A percentile compares a stretch with the other conserved stretches of the same genome.
phyloP scores from a whole-genome alignment of 2,329 filamentous ascomycete species.

The Botryotinia globosa region DNA sequence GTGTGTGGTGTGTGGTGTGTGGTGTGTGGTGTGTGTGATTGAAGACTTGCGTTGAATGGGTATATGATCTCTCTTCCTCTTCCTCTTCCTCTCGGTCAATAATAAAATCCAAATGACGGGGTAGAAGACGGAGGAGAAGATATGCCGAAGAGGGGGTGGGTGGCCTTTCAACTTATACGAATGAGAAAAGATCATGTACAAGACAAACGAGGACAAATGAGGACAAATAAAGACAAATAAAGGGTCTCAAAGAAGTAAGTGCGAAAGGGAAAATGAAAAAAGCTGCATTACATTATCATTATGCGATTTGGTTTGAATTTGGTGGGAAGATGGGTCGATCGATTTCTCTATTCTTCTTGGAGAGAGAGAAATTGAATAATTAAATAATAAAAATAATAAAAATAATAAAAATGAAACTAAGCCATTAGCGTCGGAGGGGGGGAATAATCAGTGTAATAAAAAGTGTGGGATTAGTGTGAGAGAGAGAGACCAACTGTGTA shows the following conservation, averaged over 20 bases:
- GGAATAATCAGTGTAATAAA: background rate
- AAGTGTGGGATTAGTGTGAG: background rate
- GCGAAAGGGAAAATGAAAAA: background rate
- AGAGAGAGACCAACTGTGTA: too few relatives aligned
- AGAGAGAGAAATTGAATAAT: background rate
- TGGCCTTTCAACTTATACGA: conserved; percentile 29
- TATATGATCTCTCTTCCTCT: background rate
- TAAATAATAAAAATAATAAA: too few relatives aligned
- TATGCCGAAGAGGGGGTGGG: conserved; percentile 31
- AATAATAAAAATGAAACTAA: background rate
- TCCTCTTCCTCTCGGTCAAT: background rate
- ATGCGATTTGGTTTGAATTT: background rate
- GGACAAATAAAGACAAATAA: background rate
- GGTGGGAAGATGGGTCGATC: background rate
- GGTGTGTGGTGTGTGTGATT: too few relatives aligned
- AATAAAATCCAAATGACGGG: conserved; percentile 24
- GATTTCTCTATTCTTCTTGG: background rate
- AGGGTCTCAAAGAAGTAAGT: background rate
- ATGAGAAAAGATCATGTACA: background rate
- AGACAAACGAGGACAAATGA: background rate
- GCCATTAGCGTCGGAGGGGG: background rate
- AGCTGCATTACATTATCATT: background rate
- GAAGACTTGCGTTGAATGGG: background rate
- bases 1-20: too few relatives aligned
- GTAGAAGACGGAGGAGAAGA: conserved; percentile 29